Base-by-base conservation (phyloP, 2,329 filamentous ascomycete genomes). In the Keithomyces neogunnii region DNA sequence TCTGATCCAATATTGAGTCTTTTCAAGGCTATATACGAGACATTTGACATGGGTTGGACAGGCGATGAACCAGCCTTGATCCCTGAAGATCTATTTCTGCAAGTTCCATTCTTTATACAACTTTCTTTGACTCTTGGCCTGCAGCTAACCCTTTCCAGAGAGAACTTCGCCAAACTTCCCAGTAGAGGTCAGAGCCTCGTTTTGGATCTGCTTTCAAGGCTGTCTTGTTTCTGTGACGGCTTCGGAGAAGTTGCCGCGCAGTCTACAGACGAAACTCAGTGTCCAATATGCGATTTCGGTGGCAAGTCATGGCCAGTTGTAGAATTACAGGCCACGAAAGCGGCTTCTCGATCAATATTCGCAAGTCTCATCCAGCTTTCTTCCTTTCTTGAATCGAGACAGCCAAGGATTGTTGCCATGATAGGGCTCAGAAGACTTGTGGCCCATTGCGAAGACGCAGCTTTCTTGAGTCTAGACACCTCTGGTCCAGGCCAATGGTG, bases 401-500 rank as follows among this genome's bases (percentile, higher is more conserved):
- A 74, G 45, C 74, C 81, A 36, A 78, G 89, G 45, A 75, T 95
- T 39, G 74, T 82, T 53, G 84, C 85, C 8, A 89, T 93, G 81
- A 68, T 85, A 53, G 77, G 82, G 3, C 72, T 96, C 47, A 81
- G 84, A 57, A 81, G 84, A 45, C 70, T 93, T 40, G 74, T 88
- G 30, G 74, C 78, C 46, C 89, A 95, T 65, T 82, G 82, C 3
- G 70, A 73, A 13, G 75, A 81, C 49, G 56, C 71, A 0, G 72
- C 75, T 3, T 73, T 87, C 49, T 69, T 92, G 32, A 81, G 88
- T 56, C 70, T 96, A 2, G 80, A 84, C 53, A 73, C 70, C 1
- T 90, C 88, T 7, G 65, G 71, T 1, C 70, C 89, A 40, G 90
- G 88, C 0, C 84, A 91, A 60, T 92, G 88, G 80, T 91, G 89